Evolutionary conservation across 495 filamentous ascomycete species (phyloP).

Genomic region (Amorphotheca resinae): DNA sequence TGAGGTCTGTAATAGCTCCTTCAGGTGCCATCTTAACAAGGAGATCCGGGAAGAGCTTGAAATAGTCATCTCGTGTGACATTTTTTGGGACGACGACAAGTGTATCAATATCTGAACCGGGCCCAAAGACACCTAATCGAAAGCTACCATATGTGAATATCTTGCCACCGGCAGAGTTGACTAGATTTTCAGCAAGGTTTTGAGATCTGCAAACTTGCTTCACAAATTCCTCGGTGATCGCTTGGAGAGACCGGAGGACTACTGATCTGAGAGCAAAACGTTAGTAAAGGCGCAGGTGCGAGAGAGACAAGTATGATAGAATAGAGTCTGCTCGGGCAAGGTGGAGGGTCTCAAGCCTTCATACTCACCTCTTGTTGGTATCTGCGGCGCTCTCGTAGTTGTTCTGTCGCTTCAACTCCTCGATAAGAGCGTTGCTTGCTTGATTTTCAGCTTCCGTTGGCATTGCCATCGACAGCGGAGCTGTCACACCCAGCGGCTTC

Average conservation of each 20-base stretch:
- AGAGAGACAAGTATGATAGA: neutral
- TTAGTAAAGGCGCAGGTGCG: neutral
- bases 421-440: slow-evolving; percentile 63
- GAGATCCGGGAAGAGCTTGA: slow-evolving; percentile 67
- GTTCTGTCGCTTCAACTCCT: slow-evolving; percentile 74
- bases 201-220: slow-evolving; percentile 54
- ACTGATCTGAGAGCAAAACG: slow-evolving; percentile 12
- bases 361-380: slow-evolving; percentile 59
- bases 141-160: slow-evolving; percentile 95
- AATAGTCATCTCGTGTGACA: slow-evolving; percentile 78
- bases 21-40: slow-evolving; percentile 59
- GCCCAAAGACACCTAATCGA: slow-evolving; percentile 84
- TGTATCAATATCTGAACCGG: slow-evolving; percentile 95
- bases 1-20: slow-evolving; percentile 73
- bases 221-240: slow-evolving; percentile 74
- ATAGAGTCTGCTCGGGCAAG: neutral
- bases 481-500: slow-evolving; percentile 51
- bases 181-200: slow-evolving; percentile 58
- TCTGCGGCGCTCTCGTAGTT: slow-evolving; percentile 77
- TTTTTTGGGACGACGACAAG: slow-evolving; percentile 83
- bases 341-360: too few species aligned
- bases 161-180: slow-evolving; percentile 74
- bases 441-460: slow-evolving; percentile 65
- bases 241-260: slow-evolving; percentile 60
- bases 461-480: slow-evolving; percentile 62